Percentiles rank a stretch among this genome's conserved stretches.
These are phyloP conservation scores for Microthlaspi erraticum DNA, from an alignment of 345 rosid genomes.

Conservation along the genomic window DNA sequence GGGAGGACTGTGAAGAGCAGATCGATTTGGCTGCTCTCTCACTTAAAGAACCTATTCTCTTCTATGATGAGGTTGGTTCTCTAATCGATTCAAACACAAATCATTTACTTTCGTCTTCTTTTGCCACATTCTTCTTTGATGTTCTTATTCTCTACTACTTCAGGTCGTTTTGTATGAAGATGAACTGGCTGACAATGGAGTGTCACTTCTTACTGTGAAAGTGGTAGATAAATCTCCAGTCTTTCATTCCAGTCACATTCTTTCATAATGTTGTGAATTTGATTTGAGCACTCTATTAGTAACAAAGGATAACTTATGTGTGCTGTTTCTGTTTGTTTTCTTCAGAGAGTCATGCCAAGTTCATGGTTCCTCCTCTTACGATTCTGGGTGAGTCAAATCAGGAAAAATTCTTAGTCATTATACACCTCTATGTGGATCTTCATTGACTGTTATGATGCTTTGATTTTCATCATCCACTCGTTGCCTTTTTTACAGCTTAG, in stretches of 20 bases:
- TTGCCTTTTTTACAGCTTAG: slow-evolving; percentile 65
- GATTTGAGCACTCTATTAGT: slow-evolving; percentile 5
- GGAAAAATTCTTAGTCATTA: background rate
- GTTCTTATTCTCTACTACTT: slow-evolving; percentile 30
- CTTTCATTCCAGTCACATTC: slow-evolving; percentile 15
- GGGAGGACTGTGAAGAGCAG: slow-evolving; percentile 84
- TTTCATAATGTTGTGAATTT: slow-evolving; percentile 3
- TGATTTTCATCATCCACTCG: background rate
- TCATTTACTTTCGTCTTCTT: slow-evolving; percentile 11
- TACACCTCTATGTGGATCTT: slow-evolving; percentile 1
- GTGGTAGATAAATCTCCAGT: slow-evolving; percentile 62
- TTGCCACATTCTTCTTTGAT: slow-evolving; percentile 7
- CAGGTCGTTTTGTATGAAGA: slow-evolving; percentile 97
- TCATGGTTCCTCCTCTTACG: slow-evolving; percentile 96
- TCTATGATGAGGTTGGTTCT: slow-evolving; percentile 82
- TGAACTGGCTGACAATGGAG: slow-evolving; percentile 94
- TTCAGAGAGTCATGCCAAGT: slow-evolving; percentile 95
- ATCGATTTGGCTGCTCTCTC: slow-evolving; percentile 79
- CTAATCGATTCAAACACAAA: background rate
- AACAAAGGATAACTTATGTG: slow-evolving; percentile 26
- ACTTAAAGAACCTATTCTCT: slow-evolving; percentile 93
- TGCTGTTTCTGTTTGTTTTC: slow-evolving; percentile 30
- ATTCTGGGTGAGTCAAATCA: slow-evolving; percentile 79
- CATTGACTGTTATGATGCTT: slow-evolving; percentile 11
- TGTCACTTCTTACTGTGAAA: slow-evolving; percentile 89